A percentile compares a stretch with the other conserved stretches of the same genome.
phyloP scores from a whole-genome alignment of 78 protist genomes.

The Pigoraptor vietnamica region DNA sequence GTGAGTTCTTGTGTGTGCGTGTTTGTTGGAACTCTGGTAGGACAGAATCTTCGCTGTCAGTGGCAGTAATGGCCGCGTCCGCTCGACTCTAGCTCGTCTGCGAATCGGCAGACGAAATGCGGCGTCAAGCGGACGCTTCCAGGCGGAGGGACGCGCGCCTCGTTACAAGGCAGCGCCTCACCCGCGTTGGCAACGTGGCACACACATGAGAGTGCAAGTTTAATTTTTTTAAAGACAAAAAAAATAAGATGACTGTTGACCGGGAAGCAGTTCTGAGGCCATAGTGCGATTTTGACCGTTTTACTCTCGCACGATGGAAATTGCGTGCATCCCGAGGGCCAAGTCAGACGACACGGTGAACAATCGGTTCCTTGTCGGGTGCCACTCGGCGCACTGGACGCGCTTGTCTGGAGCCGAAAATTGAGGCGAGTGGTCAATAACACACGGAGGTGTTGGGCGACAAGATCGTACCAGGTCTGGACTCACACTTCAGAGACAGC shows the following conservation, averaged over 20 bases:
- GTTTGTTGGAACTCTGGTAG: no score
- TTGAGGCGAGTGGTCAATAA: no score
- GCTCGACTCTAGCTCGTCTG: background rate
- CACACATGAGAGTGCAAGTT: background rate
- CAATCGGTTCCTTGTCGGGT: background rate
- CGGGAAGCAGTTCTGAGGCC: no score
- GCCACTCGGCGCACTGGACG: background rate
- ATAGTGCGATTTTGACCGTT: no score
- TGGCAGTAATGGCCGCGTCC: background rate
- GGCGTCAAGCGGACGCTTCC: background rate
- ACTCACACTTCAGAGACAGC: no score
- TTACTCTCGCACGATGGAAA: background rate
- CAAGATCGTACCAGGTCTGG: no score
- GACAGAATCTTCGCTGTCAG: no score
- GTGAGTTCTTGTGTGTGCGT: background rate
- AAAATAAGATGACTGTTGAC: no score
- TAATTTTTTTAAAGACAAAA: no score
- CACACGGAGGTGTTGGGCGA: no score
- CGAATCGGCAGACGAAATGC: background rate
- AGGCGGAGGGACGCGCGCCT: background rate
- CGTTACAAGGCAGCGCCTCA: background rate
- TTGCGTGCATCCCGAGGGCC: background rate
- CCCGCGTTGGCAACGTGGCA: background rate
- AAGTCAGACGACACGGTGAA: background rate
- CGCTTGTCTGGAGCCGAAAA: background rate